A percentile compares a stretch with the other conserved stretches of the same genome.
These are phyloP conservation scores for Ogataea ganodermae DNA, from an alignment of 805 yeast species.

Conservation along the genomic window DNA sequence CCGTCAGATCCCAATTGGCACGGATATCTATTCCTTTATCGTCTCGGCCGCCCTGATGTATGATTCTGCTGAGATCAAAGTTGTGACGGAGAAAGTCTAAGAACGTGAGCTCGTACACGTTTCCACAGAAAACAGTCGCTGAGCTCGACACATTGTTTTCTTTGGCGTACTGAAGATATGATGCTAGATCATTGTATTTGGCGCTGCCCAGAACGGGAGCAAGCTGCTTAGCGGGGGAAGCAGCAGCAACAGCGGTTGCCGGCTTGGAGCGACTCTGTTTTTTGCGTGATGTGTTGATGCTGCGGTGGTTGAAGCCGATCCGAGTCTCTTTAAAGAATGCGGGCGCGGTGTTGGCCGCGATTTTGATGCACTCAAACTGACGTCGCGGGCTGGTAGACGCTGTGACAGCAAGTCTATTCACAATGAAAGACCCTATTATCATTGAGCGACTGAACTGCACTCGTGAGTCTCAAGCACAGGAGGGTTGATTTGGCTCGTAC, in stretches of 20 bases:
- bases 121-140: conserved; percentile 55
- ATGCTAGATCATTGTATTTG: conserved; percentile 34
- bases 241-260: no score
- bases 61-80: conserved; percentile 40
- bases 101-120: conserved; percentile 52
- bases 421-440: conserved; percentile 24
- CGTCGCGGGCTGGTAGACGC: not conserved
- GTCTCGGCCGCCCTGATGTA: conserved; percentile 54
- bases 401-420: conserved; percentile 8
- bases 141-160: conserved; percentile 42
- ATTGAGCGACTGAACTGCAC: no score
- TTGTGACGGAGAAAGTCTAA: conserved; percentile 40
- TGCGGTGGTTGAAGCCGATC: not conserved
- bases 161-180: conserved; percentile 37
- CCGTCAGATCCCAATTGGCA: conserved; percentile 49
- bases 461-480: not conserved
- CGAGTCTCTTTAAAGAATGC: conserved; percentile 14
- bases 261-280: no score
- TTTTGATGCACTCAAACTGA: conserved; percentile 5
- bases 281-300: not conserved
- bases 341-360: conserved; percentile 15
- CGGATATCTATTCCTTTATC: conserved; percentile 60
- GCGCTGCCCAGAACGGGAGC: conserved; percentile 18
- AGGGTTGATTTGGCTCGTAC: no score
- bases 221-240: not conserved